Base-by-base conservation (phyloP, 1,284 basidiomycete species). In the Moniliella sp. region DNA sequence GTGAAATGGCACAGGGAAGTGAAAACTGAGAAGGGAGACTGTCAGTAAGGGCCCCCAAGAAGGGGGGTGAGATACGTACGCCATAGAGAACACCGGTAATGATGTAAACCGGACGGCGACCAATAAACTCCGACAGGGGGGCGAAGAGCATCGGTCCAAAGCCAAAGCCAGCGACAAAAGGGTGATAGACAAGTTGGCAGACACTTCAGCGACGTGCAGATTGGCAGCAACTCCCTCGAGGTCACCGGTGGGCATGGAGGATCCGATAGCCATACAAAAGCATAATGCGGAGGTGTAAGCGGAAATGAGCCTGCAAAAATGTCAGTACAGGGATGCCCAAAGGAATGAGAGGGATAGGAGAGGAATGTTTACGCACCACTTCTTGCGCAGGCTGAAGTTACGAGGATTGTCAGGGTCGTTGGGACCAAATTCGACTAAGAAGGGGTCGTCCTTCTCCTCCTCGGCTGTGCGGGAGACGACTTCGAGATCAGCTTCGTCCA, bases 161-260 rank as follows among this genome's bases (percentile, higher is more conserved):
- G 0, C 41, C 39, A 25, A 42, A 46, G 2, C 45, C 45, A 12
- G 37, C 42, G 8, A 46, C 39, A 43, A 46, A 0, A 42, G 39
- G 2, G 42, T 35, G 2, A 42, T 25, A 7, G 41, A 32, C 10
- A 46, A 34, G 8, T 35, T 33, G 26, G 38, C 27, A 17, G 43
- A 37, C 10, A 39, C 37, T 13, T 35, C 30, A 3, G 41, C 34
- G 5, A 43, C 33, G 0, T 25, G 30, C 5, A 36, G 39, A 4
- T 34, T 34, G 11, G 26, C 21, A 1, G 33, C 39, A 15, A 46
- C 28, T 14, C 25, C 25, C 3, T 18, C 18, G 9, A 34, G 30
- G 2, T 41, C 37, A 11, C 45, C 45, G 18, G 39, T 41, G 12
- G 93, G 81, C 44, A 80, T 78, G 34, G 88, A 94, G 59, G 65